These are phyloP conservation scores for Breynia disticha DNA, from an alignment of 441 rosid species.

Conservation along the genomic window DNA sequence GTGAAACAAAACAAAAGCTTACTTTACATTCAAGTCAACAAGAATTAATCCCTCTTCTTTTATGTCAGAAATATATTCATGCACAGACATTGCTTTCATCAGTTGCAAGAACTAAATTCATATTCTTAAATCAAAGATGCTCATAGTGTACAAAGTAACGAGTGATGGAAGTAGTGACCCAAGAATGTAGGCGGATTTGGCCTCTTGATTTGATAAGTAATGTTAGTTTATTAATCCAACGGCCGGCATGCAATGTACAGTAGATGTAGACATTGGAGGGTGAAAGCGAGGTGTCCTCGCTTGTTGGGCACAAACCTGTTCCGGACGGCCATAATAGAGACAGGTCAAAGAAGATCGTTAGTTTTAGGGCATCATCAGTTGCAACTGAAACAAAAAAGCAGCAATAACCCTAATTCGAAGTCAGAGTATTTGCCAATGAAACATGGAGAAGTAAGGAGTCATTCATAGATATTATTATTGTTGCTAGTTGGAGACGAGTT, in stretches of 20 bases:
- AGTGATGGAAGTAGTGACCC: slow-evolving; percentile 4
- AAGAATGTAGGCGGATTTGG: slow-evolving; percentile 1
- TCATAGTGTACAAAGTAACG: not conserved
- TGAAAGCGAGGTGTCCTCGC: not conserved
- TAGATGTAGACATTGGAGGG: not conserved
- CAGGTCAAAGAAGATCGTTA: not conserved
- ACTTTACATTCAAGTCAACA: too few relatives aligned
- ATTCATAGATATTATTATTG: too few relatives aligned
- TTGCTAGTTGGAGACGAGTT: too few relatives aligned
- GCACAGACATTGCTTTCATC: too few relatives aligned
- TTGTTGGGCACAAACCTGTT: not conserved
- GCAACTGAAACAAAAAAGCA: not conserved
- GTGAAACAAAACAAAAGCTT: too few relatives aligned
- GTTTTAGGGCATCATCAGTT: not conserved
- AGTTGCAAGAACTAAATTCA: too few relatives aligned
- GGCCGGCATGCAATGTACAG: slow-evolving; percentile 19
- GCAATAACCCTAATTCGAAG: not conserved
- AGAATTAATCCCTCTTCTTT: too few relatives aligned
- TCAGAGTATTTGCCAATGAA: not conserved
- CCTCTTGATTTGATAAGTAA: slow-evolving; percentile 9
- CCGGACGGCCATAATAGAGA: not conserved
- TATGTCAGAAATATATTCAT: too few relatives aligned
- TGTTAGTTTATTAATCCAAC: slow-evolving; percentile 8
- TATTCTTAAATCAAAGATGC: too few relatives aligned
- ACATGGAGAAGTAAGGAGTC: too few relatives aligned